A percentile compares a stretch with the other conserved stretches of the same genome.
Conservation (phyloP, 2,329 filamentous ascomycete genomes). For the Bipolaris zeicola region DNA sequence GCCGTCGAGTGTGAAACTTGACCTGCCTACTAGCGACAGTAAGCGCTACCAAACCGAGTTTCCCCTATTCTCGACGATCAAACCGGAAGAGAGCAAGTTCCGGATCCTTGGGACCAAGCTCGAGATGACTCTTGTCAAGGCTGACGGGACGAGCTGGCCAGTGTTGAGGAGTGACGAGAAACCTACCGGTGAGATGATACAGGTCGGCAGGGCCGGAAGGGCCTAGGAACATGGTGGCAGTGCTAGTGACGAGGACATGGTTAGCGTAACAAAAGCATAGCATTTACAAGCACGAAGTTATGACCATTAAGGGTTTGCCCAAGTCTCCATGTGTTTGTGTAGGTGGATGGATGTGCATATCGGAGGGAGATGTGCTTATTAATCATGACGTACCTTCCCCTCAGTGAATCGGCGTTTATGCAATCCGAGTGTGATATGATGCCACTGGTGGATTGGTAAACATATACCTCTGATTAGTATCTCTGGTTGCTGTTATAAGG, state of each 20-base stretch:
- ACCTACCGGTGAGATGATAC: slow-evolving; percentile 79
- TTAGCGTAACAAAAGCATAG: not conserved
- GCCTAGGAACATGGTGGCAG: slow-evolving; percentile 21
- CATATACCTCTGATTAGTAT: slow-evolving; percentile 3
- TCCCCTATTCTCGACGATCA: slow-evolving; percentile 76
- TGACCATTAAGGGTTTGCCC: not conserved
- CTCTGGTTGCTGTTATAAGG: not conserved
- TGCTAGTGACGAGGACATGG: slow-evolving; percentile 1
- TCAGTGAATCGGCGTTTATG: slow-evolving; percentile 27
- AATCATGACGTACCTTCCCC: slow-evolving; percentile 34
- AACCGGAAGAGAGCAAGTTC: slow-evolving; percentile 74
- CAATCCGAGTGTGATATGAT: slow-evolving; percentile 28
- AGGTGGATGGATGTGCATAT: not conserved
- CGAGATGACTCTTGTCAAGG: slow-evolving; percentile 75
- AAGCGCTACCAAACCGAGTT: slow-evolving; percentile 81
- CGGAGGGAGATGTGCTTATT: slow-evolving; percentile 27
- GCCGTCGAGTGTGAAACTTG: slow-evolving; percentile 68
- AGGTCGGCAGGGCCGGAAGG: slow-evolving; percentile 76
- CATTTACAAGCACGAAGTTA: slow-evolving; percentile 9
- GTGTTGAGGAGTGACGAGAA: slow-evolving; percentile 80
- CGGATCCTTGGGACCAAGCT: slow-evolving; percentile 89
- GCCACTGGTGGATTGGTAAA: slow-evolving; percentile 34
- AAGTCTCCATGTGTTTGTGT: not conserved
- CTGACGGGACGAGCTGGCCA: slow-evolving; percentile 81
- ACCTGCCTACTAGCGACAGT: slow-evolving; percentile 83